A percentile compares a stretch with the other conserved stretches of the same genome.
These are phyloP conservation scores for Backusella luteola DNA, from an alignment of 192 early-diverging fungal species.

Conservation along the genomic window DNA sequence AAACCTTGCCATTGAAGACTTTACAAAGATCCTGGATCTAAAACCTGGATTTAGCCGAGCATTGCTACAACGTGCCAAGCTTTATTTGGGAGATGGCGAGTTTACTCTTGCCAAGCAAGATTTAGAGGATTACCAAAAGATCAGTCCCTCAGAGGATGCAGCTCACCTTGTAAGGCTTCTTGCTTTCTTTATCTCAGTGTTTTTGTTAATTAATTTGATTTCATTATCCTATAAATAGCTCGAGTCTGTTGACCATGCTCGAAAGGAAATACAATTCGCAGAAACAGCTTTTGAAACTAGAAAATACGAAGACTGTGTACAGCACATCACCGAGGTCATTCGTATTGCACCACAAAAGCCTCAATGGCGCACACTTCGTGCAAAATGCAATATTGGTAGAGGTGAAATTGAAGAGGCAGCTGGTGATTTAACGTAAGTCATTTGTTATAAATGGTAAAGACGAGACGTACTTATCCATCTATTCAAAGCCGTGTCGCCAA, in stretches of 20 bases:
- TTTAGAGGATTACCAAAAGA: slow-evolving; percentile 39
- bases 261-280: slow-evolving; percentile 38
- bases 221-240: slow-evolving; percentile 25
- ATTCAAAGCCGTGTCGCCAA: slow-evolving; percentile 61
- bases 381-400: slow-evolving; percentile 67
- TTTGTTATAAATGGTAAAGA: neutral
- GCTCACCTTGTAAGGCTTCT: slow-evolving; percentile 4
- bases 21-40: slow-evolving; percentile 72
- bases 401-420: slow-evolving; percentile 85
- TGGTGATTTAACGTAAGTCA: slow-evolving; percentile 64
- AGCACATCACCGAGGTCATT: slow-evolving; percentile 50
- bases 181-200: neutral
- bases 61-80: slow-evolving; percentile 68
- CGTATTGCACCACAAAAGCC: slow-evolving; percentile 52
- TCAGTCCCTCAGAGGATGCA: neutral
- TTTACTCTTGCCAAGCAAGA: slow-evolving; percentile 65
- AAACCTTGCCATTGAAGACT: slow-evolving; percentile 76
- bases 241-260: slow-evolving; percentile 42
- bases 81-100: slow-evolving; percentile 66
- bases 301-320: slow-evolving; percentile 55
- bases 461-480: neutral
- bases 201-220: neutral
- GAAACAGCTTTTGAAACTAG: slow-evolving; percentile 37
- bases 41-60: slow-evolving; percentile 84
- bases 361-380: slow-evolving; percentile 62